Percentiles rank a stretch among this genome's conserved stretches.
phyloP scores from a whole-genome alignment of 345 rosid species.

The Pistacia integerrima region DNA sequence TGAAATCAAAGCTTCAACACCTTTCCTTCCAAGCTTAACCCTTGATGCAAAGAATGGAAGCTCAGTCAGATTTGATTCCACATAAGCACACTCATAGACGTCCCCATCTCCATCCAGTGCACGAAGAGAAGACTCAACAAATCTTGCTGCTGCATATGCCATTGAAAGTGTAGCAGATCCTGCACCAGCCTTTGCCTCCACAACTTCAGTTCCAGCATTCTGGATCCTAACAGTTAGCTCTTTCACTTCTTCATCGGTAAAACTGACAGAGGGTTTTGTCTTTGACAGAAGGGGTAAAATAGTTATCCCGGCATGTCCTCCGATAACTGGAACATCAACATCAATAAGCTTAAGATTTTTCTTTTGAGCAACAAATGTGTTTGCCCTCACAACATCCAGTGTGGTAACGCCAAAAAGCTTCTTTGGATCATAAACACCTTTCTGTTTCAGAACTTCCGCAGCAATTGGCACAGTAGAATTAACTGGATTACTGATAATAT shows the following conservation, averaged over 20 bases:
- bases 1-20: slow-evolving; percentile 75
- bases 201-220: slow-evolving; percentile 94
- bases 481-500: slow-evolving; percentile 91
- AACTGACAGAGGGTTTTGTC: slow-evolving; percentile 69
- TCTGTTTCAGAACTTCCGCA: slow-evolving; percentile 82
- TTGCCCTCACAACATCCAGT: slow-evolving; percentile 90
- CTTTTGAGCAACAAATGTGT: slow-evolving; percentile 86
- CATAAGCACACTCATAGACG: slow-evolving; percentile 82
- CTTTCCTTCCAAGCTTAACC: slow-evolving; percentile 81
- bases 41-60: slow-evolving; percentile 90
- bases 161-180: slow-evolving; percentile 97
- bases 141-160: slow-evolving; percentile 98
- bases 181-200: slow-evolving; percentile 96
- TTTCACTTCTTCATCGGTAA: slow-evolving; percentile 71
- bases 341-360: slow-evolving; percentile 87
- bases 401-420: slow-evolving; percentile 95
- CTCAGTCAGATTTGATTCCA: slow-evolving; percentile 74
- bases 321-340: slow-evolving; percentile 91
- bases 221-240: slow-evolving; percentile 85
- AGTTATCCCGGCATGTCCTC: slow-evolving; percentile 96
- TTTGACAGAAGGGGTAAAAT: slow-evolving; percentile 87
- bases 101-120: slow-evolving; percentile 90
- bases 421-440: slow-evolving; percentile 87
- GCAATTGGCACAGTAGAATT: slow-evolving; percentile 94
- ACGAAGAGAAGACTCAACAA: slow-evolving; percentile 93